Evolutionary conservation across 208 protist genomes (phyloP).

Genomic region (Acanthamoeba lenticulata): DNA sequence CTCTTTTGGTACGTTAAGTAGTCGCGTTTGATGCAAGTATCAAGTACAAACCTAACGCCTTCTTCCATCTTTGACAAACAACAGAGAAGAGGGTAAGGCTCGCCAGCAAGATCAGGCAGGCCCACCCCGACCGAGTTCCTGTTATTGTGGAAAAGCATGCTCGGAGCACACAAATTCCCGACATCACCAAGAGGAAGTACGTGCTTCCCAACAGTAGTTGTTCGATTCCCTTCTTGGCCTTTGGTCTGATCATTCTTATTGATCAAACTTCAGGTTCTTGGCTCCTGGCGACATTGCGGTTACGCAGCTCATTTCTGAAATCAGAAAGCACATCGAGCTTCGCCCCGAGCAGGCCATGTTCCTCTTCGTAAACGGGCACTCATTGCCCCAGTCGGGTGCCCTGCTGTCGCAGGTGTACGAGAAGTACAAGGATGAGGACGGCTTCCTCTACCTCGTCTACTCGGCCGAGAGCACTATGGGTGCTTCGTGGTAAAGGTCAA

Average conservation of each 20-base stretch:
- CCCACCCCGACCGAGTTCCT: conserved; percentile 19
- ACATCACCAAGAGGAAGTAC: conserved; percentile 85
- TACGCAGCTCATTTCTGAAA: conserved; percentile 9
- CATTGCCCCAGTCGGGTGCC: conserved; percentile 81
- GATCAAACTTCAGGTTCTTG: conserved; percentile 17
- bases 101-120: neutral
- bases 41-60: no score
- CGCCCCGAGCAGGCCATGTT: conserved; percentile 83
- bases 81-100: neutral
- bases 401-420: conserved; percentile 52
- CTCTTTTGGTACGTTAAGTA: conserved; percentile 42
- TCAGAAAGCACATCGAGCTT: conserved; percentile 73
- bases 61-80: no score
- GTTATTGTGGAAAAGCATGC: conserved; percentile 77
- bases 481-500: neutral
- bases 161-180: conserved; percentile 83
- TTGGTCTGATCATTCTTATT: conserved; percentile 88
- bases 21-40: no score
- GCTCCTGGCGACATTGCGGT: conserved; percentile 8
- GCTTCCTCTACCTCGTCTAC: conserved; percentile 59
- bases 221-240: conserved; percentile 81
- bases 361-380: conserved; percentile 83
- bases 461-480: neutral
- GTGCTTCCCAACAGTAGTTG: conserved; percentile 84
- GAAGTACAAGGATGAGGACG: conserved; percentile 58